These are phyloP conservation scores for Nyctanthes arbortristis DNA, from an alignment of 257 asterid genomes.

Conservation along the genomic window DNA sequence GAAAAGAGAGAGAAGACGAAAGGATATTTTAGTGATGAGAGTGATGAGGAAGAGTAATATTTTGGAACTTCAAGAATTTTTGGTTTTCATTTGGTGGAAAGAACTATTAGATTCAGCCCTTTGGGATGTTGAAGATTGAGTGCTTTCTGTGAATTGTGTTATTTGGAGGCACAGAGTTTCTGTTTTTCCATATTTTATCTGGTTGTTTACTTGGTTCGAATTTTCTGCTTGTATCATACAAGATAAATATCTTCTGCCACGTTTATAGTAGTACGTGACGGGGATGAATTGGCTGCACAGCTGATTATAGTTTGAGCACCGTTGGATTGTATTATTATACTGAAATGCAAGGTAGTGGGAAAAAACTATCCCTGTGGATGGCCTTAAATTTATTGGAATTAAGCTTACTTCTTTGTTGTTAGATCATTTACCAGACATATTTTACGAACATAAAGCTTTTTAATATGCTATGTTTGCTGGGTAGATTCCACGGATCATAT, in stretches of 20 bases:
- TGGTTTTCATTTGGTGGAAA: background rate
- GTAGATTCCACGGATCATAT: background rate
- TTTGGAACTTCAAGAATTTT: background rate
- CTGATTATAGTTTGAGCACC: no score
- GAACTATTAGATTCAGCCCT: background rate
- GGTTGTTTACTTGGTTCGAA: background rate
- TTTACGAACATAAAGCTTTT: background rate
- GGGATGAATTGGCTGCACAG: no score
- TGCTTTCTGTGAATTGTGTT: background rate
- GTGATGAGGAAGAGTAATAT: slow-evolving; percentile 66
- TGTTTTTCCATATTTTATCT: background rate
- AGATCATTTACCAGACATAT: background rate
- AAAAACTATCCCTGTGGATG: no score
- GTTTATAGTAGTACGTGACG: no score
- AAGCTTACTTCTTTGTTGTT: background rate
- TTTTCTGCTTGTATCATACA: background rate
- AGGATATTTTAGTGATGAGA: slow-evolving; percentile 94
- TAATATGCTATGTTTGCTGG: background rate
- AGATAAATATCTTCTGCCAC: no score
- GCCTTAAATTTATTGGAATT: background rate
- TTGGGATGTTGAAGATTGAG: background rate
- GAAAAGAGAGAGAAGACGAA: slow-evolving; percentile 64
- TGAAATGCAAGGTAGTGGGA: no score
- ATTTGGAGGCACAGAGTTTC: background rate
- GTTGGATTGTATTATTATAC: no score